Evolutionary conservation across 106 monocot species (phyloP).

Genomic region (Cymbidium sinense): DNA sequence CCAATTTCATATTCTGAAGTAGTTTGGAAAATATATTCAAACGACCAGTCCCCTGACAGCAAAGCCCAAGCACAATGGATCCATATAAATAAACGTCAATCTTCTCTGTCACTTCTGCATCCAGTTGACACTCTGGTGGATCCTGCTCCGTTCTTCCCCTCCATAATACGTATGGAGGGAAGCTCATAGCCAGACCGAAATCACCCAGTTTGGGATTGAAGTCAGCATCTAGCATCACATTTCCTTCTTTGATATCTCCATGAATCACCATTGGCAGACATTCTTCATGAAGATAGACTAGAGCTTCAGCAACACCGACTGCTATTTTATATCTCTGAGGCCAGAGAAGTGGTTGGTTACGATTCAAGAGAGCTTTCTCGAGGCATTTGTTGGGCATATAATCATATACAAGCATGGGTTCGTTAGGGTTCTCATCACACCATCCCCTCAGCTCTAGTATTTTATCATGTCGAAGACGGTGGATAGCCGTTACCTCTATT

Average conservation of each 20-base stretch:
- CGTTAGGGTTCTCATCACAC: constrained; percentile 54
- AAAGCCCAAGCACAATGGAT: background rate
- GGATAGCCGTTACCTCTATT: constrained; percentile 25
- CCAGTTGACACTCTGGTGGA: background rate
- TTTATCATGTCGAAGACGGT: constrained; percentile 60
- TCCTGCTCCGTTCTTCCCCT: background rate
- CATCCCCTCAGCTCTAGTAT: constrained; percentile 81
- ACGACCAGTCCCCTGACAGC: background rate
- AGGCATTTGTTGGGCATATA: constrained; percentile 90
- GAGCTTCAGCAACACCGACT: constrained; percentile 42
- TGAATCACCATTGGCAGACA: constrained; percentile 74
- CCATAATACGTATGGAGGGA: background rate
- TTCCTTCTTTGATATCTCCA: constrained; percentile 72
- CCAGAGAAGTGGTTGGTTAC: constrained; percentile 24
- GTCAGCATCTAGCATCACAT: constrained; percentile 60
- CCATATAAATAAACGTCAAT: background rate
- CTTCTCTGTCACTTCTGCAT: background rate
- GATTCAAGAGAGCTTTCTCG: constrained; percentile 32
- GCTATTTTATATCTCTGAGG: constrained; percentile 35
- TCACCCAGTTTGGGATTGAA: constrained; percentile 70
- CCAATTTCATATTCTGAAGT: background rate
- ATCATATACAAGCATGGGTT: constrained; percentile 71
- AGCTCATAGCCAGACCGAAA: constrained; percentile 48
- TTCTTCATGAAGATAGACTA: constrained; percentile 66
- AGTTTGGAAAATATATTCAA: background rate